Conservation (phyloP, 2,329 filamentous ascomycete species). For the Penicillium thymicola region DNA sequence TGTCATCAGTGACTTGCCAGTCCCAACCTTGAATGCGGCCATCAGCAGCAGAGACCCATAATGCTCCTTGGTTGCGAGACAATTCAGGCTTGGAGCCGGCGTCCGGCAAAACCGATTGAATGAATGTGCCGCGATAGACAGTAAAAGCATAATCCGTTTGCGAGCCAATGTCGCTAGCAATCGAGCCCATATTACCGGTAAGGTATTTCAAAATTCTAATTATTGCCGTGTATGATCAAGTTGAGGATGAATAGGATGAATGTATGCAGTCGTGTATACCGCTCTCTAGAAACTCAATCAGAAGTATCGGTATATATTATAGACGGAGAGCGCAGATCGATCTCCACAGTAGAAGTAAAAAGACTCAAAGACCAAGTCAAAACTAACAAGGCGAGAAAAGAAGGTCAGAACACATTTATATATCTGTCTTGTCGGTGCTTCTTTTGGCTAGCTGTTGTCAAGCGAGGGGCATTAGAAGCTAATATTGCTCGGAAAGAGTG, state of each 20-base stretch:
- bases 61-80: constrained; percentile 49
- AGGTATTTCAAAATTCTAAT: background rate
- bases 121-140: constrained; percentile 61
- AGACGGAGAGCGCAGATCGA: background rate
- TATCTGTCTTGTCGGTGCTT: background rate
- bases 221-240: background rate
- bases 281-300: background rate
- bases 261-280: background rate
- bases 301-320: background rate
- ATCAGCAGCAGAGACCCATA: constrained; percentile 33
- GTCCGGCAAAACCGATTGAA: constrained; percentile 47
- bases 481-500: background rate
- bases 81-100: constrained; percentile 47
- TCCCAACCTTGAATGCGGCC: constrained; percentile 36
- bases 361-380: background rate
- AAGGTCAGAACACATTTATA: background rate
- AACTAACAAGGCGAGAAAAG: background rate
- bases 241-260: background rate
- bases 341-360: background rate
- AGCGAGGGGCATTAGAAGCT: background rate
- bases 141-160: constrained; percentile 25
- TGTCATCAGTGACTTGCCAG: constrained; percentile 31
- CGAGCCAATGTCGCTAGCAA: background rate
- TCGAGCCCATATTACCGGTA: constrained; percentile 1
- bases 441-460: background rate